Percentiles rank a stretch among this genome's conserved stretches.
These are phyloP conservation scores for Dendrobium officinale DNA, from an alignment of 106 monocot species.

Conservation along the genomic window DNA sequence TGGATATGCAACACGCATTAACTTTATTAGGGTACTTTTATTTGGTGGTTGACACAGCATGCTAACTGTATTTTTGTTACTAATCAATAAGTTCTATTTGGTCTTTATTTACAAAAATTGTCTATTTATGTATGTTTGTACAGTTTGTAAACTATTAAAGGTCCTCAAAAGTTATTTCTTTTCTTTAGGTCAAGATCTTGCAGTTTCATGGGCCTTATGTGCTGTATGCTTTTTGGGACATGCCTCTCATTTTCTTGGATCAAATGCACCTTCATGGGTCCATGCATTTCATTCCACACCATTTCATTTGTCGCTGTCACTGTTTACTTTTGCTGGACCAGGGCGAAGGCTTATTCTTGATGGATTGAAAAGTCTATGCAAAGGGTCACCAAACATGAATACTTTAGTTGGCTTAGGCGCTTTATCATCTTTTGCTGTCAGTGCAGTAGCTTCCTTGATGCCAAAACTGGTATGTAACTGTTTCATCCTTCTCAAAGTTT, in stretches of 20 bases:
- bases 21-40: neutral
- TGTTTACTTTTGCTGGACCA: constrained; percentile 82
- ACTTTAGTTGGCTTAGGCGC: constrained; percentile 98
- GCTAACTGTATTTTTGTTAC: neutral
- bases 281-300: constrained; percentile 73
- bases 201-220: constrained; percentile 96
- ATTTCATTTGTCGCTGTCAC: constrained; percentile 85
- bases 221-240: constrained; percentile 93
- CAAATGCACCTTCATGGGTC: constrained; percentile 56
- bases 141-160: neutral
- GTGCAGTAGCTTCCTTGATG: constrained; percentile 67
- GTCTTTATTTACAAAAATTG: neutral
- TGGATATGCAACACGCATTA: constrained; percentile 3
- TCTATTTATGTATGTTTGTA: neutral
- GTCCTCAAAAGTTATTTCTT: neutral
- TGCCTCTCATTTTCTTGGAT: constrained; percentile 66
- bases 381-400: constrained; percentile 96
- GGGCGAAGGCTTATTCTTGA: constrained; percentile 87
- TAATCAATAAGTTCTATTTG: neutral
- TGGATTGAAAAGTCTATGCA: constrained; percentile 68
- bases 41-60: neutral
- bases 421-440: constrained; percentile 92
- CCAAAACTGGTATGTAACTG: constrained; percentile 71
- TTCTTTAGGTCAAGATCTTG: constrained; percentile 81
- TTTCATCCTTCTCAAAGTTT: neutral